These are phyloP conservation scores for Fusarium liriodendri DNA, from an alignment of 2,329 filamentous ascomycete species.

Conservation along the genomic window DNA sequence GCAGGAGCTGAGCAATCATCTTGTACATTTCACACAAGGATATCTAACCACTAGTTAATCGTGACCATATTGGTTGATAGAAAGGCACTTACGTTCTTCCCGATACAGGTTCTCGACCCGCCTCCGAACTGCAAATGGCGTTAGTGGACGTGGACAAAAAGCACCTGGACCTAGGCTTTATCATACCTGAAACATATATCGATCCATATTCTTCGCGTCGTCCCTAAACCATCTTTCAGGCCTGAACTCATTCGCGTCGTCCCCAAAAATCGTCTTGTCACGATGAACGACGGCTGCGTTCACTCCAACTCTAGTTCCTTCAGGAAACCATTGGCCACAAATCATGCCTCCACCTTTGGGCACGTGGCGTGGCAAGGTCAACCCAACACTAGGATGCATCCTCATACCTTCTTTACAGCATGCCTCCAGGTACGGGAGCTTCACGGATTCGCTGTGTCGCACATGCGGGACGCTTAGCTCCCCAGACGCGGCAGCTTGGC, in stretches of 20 bases:
- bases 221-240: constrained; percentile 10
- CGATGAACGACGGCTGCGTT: constrained; percentile 12
- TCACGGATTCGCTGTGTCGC: not conserved
- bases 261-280: constrained; percentile 9
- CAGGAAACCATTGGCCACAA: not conserved
- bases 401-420: constrained; percentile 8
- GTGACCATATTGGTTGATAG: not conserved
- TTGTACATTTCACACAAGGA: not conserved
- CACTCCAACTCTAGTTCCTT: constrained; percentile 1
- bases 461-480: not conserved
- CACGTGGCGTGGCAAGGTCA: not conserved
- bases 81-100: not conserved
- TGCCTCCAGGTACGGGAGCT: not conserved
- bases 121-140: not conserved
- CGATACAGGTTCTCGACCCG: not conserved
- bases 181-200: not conserved
- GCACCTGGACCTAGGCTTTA: not conserved
- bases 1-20: not conserved
- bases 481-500: not conserved
- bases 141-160: not conserved
- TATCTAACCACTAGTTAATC: not conserved
- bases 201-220: not conserved
- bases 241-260: constrained; percentile 12
- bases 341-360: not conserved
- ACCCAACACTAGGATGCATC: constrained; percentile 6